Percentiles rank a stretch among this genome's conserved stretches.
Evolutionary conservation across 495 filamentous ascomycete species (phyloP).

Genomic region (Penicillium angulare): DNA sequence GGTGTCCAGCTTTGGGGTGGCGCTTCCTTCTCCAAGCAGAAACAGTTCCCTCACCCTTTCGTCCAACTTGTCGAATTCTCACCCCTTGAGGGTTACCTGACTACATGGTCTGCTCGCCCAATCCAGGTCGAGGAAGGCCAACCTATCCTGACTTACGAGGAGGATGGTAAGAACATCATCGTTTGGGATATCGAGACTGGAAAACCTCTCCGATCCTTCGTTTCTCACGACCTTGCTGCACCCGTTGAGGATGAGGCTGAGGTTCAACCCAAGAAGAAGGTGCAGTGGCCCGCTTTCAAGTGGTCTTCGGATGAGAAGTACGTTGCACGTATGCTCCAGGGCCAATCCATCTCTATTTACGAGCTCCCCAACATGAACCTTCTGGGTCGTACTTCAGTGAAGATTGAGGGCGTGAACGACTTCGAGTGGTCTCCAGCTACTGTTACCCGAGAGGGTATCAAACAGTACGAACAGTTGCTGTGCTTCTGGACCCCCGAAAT

Average conservation of each 20-base stretch:
- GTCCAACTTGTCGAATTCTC: conserved; percentile 97
- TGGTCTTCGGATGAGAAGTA: conserved; percentile 98
- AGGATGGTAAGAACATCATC: conserved; percentile 98
- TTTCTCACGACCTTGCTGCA: conserved; percentile 72
- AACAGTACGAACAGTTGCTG: conserved; percentile 89
- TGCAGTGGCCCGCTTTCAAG: conserved; percentile 98
- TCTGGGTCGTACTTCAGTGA: conserved; percentile 83
- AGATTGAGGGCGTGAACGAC: conserved; percentile 94
- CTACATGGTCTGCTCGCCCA: conserved; percentile 92
- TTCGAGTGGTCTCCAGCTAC: conserved; percentile 95
- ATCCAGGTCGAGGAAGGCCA: conserved; percentile 90
- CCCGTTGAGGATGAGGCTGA: conserved; percentile 53
- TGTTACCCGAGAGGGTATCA: conserved; percentile 73
- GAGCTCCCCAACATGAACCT: conserved; percentile 90
- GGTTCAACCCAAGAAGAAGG: conserved; percentile 83
- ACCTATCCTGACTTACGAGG: conserved; percentile 70
- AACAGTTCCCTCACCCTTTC: conserved; percentile 89
- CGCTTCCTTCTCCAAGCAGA: conserved; percentile 80
- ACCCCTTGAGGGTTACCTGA: conserved; percentile 86
- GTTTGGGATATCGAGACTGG: conserved; percentile 95
- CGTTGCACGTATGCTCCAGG: conserved; percentile 86
- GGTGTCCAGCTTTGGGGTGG: conserved; percentile 98
- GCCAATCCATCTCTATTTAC: conserved; percentile 88
- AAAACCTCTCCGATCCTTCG: conserved; percentile 88
- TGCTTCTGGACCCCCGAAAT: conserved; percentile 99